Percentiles rank a stretch among this genome's conserved stretches.
These are phyloP conservation scores for Poa annua DNA, from an alignment of 176 grass and related monocot species.

Conservation along the genomic window DNA sequence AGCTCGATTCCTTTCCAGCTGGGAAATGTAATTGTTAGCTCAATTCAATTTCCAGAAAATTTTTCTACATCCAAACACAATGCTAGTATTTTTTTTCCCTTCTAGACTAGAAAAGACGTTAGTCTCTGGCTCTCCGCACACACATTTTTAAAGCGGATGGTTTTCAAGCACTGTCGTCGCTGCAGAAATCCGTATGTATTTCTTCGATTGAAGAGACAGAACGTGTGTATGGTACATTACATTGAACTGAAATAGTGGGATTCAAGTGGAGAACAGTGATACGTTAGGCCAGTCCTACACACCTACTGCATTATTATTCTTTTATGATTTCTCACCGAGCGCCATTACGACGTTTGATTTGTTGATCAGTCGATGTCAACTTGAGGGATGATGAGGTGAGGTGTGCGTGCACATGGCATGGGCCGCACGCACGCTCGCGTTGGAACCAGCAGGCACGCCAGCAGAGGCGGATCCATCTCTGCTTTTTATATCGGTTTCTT, in stretches of 20 bases:
- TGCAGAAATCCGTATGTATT: neutral
- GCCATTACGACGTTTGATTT: conserved; percentile 6
- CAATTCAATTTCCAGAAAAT: too few species aligned
- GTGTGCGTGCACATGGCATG: conserved; percentile 36
- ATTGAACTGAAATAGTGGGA: neutral
- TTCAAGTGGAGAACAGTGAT: neutral
- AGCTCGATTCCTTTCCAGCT: too few species aligned
- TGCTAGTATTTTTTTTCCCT: too few species aligned
- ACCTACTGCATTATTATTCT: neutral
- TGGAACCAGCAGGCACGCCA: conserved; percentile 36
- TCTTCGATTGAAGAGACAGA: neutral
- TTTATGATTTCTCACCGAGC: neutral
- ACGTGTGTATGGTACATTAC: neutral
- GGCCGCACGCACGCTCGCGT: conserved; percentile 31
- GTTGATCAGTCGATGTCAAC: conserved; percentile 13
- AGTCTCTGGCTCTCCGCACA: too few species aligned
- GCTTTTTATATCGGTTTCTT: neutral
- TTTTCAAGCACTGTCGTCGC: neutral
- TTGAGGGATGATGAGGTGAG: conserved; percentile 35
- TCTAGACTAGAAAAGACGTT: too few species aligned
- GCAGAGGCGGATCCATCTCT: neutral
- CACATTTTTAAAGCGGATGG: too few species aligned
- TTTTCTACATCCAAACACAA: too few species aligned
- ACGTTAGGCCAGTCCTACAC: neutral
- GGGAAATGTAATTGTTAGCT: too few species aligned